Evolutionary conservation across 371 early-diverging fungal species (phyloP).

Genomic region (Mucor saturninus): DNA sequence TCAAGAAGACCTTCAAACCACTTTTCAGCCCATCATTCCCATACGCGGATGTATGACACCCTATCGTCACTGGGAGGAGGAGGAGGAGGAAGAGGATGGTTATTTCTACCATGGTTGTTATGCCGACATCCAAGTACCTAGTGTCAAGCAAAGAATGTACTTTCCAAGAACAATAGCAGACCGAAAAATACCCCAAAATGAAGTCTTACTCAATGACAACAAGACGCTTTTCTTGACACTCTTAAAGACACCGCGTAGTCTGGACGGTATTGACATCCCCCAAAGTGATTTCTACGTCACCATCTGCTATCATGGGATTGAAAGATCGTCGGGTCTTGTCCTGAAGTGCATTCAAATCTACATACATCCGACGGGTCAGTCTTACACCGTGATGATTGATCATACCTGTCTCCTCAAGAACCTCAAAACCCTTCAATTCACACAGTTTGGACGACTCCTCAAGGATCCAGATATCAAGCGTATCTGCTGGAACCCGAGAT

Average conservation of each 20-base stretch:
- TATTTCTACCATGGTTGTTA: not conserved
- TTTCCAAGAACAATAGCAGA: not conserved
- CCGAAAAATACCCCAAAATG: not conserved
- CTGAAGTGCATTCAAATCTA: not conserved
- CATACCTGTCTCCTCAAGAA: not conserved
- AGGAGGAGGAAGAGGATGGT: not conserved
- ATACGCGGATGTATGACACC: not conserved
- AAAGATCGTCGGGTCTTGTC: not conserved
- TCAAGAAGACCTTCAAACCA: no score
- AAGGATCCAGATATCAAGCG: not conserved
- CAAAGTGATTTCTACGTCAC: not conserved
- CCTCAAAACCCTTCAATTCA: not conserved
- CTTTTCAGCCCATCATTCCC: not conserved
- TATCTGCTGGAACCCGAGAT: not conserved
- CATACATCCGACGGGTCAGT: not conserved
- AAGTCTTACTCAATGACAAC: not conserved
- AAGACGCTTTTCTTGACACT: not conserved
- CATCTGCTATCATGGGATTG: not conserved
- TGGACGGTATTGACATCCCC: not conserved
- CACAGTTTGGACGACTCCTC: not conserved
- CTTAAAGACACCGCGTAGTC: not conserved
- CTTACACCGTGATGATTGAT: not conserved
- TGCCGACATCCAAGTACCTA: not conserved
- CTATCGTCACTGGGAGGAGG: not conserved
- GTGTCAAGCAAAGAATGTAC: not conserved